Percentiles rank a stretch among this genome's conserved stretches.
Evolutionary conservation across 495 filamentous ascomycete genomes (phyloP).

Genomic region (Copromyces sp.): DNA sequence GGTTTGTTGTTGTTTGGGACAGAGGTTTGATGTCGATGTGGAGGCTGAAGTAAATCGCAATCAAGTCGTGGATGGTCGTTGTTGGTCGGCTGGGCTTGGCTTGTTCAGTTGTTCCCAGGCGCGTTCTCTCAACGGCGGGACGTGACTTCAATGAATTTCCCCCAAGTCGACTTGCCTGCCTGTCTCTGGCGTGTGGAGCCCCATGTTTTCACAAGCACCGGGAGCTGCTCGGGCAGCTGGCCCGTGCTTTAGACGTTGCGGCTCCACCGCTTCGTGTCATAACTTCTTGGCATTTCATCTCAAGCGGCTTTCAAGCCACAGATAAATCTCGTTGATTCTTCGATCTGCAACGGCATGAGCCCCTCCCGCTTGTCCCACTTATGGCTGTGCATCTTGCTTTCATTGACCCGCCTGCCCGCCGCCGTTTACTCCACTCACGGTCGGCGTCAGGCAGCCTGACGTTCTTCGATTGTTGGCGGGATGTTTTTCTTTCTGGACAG

Average conservation of each 20-base stretch:
- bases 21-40: neutral
- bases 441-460: conserved; percentile 14
- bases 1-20: neutral
- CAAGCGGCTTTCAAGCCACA: neutral
- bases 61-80: neutral
- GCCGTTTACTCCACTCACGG: conserved; percentile 1
- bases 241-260: neutral
- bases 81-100: neutral
- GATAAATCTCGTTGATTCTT: neutral
- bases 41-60: neutral
- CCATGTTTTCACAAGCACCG: neutral
- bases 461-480: conserved; percentile 7
- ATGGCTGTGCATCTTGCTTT: neutral
- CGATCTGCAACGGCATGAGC: neutral
- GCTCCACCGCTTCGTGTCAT: neutral
- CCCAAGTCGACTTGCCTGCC: neutral
- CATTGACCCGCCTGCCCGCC: neutral
- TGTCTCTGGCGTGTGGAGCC: neutral
- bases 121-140: neutral
- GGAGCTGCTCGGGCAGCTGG: neutral
- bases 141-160: neutral
- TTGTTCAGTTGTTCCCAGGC: neutral
- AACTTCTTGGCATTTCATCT: neutral
- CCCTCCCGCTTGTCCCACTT: neutral
- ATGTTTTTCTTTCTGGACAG: conserved; percentile 5